These are phyloP conservation scores for Picea abies DNA, from an alignment of 83 land plant species.

Conservation along the genomic window DNA sequence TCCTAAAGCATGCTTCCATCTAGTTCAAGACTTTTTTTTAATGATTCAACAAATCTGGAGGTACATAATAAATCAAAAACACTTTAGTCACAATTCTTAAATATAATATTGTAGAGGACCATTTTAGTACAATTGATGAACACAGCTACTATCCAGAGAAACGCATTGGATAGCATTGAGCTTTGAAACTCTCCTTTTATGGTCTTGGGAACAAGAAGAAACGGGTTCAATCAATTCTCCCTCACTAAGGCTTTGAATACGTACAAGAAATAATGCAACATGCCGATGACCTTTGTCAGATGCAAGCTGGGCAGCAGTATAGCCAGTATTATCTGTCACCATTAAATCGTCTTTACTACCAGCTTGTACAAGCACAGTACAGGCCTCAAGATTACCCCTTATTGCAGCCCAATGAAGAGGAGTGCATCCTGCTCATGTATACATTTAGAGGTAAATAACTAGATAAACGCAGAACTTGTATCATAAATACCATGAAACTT, in stretches of 20 bases:
- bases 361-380: constrained; percentile 96
- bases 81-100: background rate
- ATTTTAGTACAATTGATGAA: too few relatives aligned
- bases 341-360: constrained; percentile 85
- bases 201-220: background rate
- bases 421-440: constrained; percentile 70
- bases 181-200: too few relatives aligned
- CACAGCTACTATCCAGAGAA: too few relatives aligned
- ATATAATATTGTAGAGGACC: background rate
- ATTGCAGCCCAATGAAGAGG: constrained; percentile 99
- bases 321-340: constrained; percentile 83
- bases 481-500: background rate
- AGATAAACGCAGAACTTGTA: background rate
- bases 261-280: constrained; percentile 98
- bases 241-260: constrained; percentile 30
- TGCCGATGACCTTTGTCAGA: constrained; percentile 96
- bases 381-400: constrained; percentile 94
- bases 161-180: too few relatives aligned
- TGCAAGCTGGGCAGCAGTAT: constrained; percentile 93
- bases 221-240: background rate
- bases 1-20: background rate
- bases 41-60: background rate
- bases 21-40: background rate
- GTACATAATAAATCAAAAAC: background rate
- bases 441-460: constrained; percentile 1